Evolutionary conservation across 441 rosid species (phyloP).

Genomic region (Bocquillonia castaneifolia): DNA sequence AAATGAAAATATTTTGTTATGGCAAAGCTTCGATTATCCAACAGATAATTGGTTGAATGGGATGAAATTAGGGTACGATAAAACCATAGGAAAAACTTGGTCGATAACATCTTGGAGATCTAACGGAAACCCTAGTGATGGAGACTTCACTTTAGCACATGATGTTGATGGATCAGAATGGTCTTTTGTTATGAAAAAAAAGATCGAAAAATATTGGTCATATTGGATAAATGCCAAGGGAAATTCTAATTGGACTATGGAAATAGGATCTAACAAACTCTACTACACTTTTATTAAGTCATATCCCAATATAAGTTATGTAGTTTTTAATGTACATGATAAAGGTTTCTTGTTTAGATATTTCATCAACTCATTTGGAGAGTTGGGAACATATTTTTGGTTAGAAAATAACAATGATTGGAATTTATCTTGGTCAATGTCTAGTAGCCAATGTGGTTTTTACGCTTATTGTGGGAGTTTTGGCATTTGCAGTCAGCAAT

Average conservation of each 20-base stretch:
- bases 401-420: not conserved
- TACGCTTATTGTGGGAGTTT: constrained; percentile 2
- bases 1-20: not conserved
- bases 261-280: not conserved
- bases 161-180: not conserved
- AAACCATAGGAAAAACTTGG: not conserved
- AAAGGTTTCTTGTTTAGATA: not conserved
- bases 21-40: constrained; percentile 12
- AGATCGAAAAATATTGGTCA: not conserved
- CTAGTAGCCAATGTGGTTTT: not conserved
- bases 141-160: not conserved
- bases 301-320: not conserved
- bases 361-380: not conserved
- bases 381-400: not conserved
- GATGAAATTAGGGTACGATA: not conserved
- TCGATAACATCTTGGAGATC: not conserved
- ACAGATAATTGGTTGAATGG: not conserved
- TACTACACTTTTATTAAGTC: not conserved
- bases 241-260: not conserved
- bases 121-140: not conserved
- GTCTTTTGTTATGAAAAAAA: not conserved
- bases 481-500: not conserved
- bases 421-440: not conserved
- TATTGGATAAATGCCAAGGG: not conserved
- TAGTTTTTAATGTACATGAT: not conserved